Evolutionary conservation across 768 basidiomycete genomes (phyloP), one percentile per base, ranked within the genome.

Genomic region (Pisolithus microcarpus): DNA sequence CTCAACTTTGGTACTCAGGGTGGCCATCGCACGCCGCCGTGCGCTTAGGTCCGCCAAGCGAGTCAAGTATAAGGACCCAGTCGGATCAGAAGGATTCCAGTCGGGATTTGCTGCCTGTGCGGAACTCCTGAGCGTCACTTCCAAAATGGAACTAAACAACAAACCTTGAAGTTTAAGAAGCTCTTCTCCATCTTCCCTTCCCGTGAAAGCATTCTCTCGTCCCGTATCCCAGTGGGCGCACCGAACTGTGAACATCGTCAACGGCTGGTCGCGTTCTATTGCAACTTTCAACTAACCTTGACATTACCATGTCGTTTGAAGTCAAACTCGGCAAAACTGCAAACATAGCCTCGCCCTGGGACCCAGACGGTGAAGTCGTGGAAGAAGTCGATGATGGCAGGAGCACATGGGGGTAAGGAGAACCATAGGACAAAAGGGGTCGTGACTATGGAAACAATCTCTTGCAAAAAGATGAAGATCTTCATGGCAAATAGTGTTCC

Each of bases 171-270:
- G 62, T 88, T 91, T 30, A 95, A 72, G 72, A 96, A 90, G 66
- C 87, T 91, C 73, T 98, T 96, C 75, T 99, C 96, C 94, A 99
- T 97, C 77, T 99, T 99, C 34, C 91, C 91, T 58, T 95, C 87
- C 54, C 88, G 89, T 5, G 88, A 90, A 60, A 87, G 75, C 75
- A 87, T 84, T 52, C 81, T 81, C 58, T 82, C 82, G 56, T 91
- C 87, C 11, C 75, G 72, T 7, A 76, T 78, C 37, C 74, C 69
- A 4, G 80, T 75, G 1, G 91, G 90, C 10, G 90, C 92, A n/a
- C 91, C 91, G 59, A 91, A 93, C 87, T 91, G 54, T 11, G 47
- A 39, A 19, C 15, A 24, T 28, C 15, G 1, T 44, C 21, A 43
- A 43, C 38, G 6, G n/a, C 7, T n/a, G 19, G 16, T 38, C 30